Conservation (phyloP, 169 alveolate species). For the Plasmodium chabaudi region DNA sequence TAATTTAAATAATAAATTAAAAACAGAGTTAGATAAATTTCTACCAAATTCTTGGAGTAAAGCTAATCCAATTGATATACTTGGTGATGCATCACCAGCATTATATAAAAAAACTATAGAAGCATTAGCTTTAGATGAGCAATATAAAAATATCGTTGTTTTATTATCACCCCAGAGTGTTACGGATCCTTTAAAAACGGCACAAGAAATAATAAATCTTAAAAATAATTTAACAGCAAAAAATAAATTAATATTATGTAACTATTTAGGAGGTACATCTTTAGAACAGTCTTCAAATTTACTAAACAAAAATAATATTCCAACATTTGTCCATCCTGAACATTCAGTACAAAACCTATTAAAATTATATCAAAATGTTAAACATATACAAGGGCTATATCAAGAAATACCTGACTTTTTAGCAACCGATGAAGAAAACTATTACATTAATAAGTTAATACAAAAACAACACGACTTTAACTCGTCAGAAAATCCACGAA, state of each 20-base stretch:
- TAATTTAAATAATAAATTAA: slow-evolving; percentile 69
- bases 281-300: slow-evolving; percentile 80
- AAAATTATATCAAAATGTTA: slow-evolving; percentile 39
- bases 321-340: slow-evolving; percentile 83
- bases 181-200: slow-evolving; percentile 62
- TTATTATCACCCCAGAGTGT: slow-evolving; percentile 86
- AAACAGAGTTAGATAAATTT: slow-evolving; percentile 76
- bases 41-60: slow-evolving; percentile 86
- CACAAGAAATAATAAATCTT: slow-evolving; percentile 48
- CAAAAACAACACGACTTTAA: slow-evolving; percentile 15
- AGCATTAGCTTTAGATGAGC: slow-evolving; percentile 79
- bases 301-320: slow-evolving; percentile 79
- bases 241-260: slow-evolving; percentile 23
- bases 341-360: slow-evolving; percentile 74
- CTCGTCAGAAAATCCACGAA: background rate
- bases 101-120: slow-evolving; percentile 82
- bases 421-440: slow-evolving; percentile 16
- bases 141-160: slow-evolving; percentile 81
- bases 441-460: slow-evolving; percentile 27
- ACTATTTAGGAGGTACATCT: slow-evolving; percentile 86
- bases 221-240: slow-evolving; percentile 5
- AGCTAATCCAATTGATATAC: slow-evolving; percentile 87
- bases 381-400: slow-evolving; percentile 46
- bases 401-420: slow-evolving; percentile 33
- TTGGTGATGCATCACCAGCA: slow-evolving; percentile 88